Conservation (phyloP, 345 rosid species). For the Camelina laxa region DNA sequence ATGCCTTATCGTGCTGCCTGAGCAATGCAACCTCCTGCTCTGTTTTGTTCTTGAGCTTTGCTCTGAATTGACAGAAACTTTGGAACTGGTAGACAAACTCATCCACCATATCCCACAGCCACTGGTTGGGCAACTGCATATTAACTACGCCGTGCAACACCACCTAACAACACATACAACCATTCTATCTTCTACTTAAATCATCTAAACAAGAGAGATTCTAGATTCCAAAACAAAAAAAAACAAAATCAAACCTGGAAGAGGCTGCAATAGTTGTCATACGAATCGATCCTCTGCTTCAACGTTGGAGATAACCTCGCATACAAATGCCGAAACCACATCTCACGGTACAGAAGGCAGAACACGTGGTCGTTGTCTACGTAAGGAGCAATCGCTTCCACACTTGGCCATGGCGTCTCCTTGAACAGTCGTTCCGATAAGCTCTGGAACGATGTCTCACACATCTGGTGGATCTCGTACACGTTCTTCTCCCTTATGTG, state of each 20-base stretch:
- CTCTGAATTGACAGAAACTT: slow-evolving; percentile 94
- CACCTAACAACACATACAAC: slow-evolving; percentile 50
- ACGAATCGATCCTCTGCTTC: slow-evolving; percentile 94
- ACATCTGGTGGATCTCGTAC: slow-evolving; percentile 99
- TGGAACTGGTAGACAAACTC: slow-evolving; percentile 99
- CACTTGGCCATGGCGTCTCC: slow-evolving; percentile 97
- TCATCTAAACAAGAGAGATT: neutral
- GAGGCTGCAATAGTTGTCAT: slow-evolving; percentile 93
- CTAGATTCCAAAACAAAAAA: too few species aligned
- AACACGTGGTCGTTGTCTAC: slow-evolving; percentile 97
- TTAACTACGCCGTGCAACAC: slow-evolving; percentile 94
- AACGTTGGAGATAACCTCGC: slow-evolving; percentile 91
- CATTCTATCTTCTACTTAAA: too few species aligned
- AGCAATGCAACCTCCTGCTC: slow-evolving; percentile 89
- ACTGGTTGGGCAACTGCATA: slow-evolving; percentile 97
- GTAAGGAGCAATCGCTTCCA: slow-evolving; percentile 79
- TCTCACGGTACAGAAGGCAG: slow-evolving; percentile 94
- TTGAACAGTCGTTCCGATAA: slow-evolving; percentile 88
- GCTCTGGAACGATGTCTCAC: slow-evolving; percentile 92
- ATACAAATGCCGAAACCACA: slow-evolving; percentile 97
- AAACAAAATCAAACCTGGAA: slow-evolving; percentile 56
- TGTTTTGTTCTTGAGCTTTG: slow-evolving; percentile 92
- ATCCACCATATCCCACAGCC: slow-evolving; percentile 99
- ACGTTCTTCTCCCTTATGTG: slow-evolving; percentile 97
- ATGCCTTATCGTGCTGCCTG: slow-evolving; percentile 81